Evolutionary conservation across 192 early-diverging fungal species (phyloP).

Genomic region (Coemansia sp.): DNA sequence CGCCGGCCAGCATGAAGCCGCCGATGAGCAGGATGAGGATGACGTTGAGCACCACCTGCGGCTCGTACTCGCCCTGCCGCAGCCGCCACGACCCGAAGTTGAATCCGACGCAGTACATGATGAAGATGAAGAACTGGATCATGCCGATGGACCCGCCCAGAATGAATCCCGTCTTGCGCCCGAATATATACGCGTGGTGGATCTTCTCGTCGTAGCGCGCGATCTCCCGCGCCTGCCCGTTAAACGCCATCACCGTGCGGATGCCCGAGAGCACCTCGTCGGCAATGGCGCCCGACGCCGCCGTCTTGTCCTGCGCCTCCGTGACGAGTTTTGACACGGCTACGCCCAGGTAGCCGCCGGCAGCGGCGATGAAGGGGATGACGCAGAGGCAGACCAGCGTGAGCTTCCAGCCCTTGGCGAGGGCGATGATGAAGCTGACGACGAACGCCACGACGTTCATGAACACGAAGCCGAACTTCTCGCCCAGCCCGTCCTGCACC

Average conservation of each 20-base stretch:
- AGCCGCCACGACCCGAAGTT: constrained; percentile 73
- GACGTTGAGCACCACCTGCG: constrained; percentile 67
- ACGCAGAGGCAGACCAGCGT: constrained; percentile 77
- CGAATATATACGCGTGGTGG: constrained; percentile 61
- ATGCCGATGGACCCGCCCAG: constrained; percentile 66
- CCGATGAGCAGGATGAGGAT: constrained; percentile 89
- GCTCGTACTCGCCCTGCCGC: constrained; percentile 35
- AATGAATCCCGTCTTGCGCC: constrained; percentile 60
- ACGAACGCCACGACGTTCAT: constrained; percentile 67
- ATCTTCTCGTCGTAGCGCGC: constrained; percentile 64
- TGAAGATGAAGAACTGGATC: constrained; percentile 75
- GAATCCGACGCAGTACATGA: constrained; percentile 73
- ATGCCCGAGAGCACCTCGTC: constrained; percentile 81
- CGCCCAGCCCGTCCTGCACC: constrained; percentile 84
- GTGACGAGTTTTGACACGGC: constrained; percentile 39
- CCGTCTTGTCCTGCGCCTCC: constrained; percentile 68
- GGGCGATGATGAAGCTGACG: constrained; percentile 76
- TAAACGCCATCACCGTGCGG: constrained; percentile 82
- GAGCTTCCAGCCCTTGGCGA: constrained; percentile 77
- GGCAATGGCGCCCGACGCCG: constrained; percentile 77
- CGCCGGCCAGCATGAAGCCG: constrained; percentile 63
- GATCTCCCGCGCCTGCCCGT: constrained; percentile 70
- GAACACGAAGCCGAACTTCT: constrained; percentile 76
- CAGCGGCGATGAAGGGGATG: constrained; percentile 66
- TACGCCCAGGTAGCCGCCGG: constrained; percentile 55